Evolutionary conservation across 2,329 filamentous ascomycete genomes (phyloP).

Genomic region (Tolypocladium cylindrosporum): DNA sequence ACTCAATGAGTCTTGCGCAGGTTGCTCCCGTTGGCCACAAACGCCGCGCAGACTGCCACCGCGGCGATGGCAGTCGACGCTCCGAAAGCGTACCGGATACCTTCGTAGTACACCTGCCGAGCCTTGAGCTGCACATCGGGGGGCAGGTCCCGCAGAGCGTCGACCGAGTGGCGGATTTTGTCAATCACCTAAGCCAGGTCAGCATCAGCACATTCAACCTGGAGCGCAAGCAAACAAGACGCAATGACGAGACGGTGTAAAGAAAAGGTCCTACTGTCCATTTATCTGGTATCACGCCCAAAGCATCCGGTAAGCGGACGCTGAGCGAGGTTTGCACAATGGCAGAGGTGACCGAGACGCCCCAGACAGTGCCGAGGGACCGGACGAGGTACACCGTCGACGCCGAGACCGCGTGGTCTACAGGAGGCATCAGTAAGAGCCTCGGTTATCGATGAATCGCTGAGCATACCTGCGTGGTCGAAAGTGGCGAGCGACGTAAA

Average conservation of each 20-base stretch:
- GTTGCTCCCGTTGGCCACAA: constrained; percentile 18
- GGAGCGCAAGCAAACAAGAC: not conserved
- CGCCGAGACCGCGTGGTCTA: constrained; percentile 50
- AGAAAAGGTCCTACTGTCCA: constrained; percentile 36
- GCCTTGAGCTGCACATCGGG: constrained; percentile 46
- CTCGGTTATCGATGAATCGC: too few species aligned
- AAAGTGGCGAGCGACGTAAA: constrained; percentile 55
- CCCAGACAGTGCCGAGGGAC: constrained; percentile 54
- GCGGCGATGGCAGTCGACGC: constrained; percentile 42
- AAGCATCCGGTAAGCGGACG: constrained; percentile 38
- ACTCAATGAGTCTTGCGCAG: constrained; percentile 19
- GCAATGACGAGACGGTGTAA: constrained; percentile 4
- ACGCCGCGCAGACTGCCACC: constrained; percentile 27
- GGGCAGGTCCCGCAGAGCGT: constrained; percentile 42
- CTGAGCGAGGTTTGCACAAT: constrained; percentile 54
- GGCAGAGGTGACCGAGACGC: constrained; percentile 51
- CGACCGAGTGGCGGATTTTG: constrained; percentile 51
- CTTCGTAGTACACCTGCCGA: constrained; percentile 49
- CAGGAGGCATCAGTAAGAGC: too few species aligned
- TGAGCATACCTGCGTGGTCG: constrained; percentile 40
- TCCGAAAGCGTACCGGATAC: constrained; percentile 44
- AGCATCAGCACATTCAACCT: constrained; percentile 4
- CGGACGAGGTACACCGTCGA: constrained; percentile 55
- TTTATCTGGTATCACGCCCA: constrained; percentile 47
- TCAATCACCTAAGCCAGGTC: constrained; percentile 41